These are phyloP conservation scores for Syncephalastrum contaminatum DNA, from an alignment of 371 early-diverging fungal species.

Conservation along the genomic window DNA sequence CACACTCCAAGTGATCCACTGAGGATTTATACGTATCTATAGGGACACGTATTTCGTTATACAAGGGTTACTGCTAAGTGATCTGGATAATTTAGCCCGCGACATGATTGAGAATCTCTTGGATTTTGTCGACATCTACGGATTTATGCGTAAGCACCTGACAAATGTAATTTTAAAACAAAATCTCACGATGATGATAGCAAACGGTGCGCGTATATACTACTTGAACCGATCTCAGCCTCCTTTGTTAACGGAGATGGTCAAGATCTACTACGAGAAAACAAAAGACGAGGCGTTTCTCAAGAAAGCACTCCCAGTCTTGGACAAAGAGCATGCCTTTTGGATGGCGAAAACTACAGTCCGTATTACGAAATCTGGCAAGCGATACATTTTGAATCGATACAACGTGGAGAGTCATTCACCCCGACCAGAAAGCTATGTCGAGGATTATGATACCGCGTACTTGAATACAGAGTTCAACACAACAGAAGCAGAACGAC, in stretches of 20 bases:
- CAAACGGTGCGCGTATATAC: conserved; percentile 87
- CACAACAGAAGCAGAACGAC: conserved; percentile 18
- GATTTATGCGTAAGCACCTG: conserved; percentile 73
- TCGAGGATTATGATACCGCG: conserved; percentile 68
- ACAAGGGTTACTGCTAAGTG: conserved; percentile 74
- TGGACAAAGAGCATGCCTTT: conserved; percentile 69
- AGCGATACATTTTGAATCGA: conserved; percentile 41
- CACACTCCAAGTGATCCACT: too few relatives aligned
- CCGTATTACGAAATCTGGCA: conserved; percentile 14
- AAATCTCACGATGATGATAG: conserved; percentile 17
- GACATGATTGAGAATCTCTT: conserved; percentile 72
- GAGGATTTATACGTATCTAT: neutral
- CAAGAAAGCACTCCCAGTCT: conserved; percentile 42
- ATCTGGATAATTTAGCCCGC: conserved; percentile 55
- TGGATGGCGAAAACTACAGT: conserved; percentile 64
- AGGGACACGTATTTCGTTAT: conserved; percentile 83
- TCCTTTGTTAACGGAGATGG: conserved; percentile 80
- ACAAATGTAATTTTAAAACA: neutral
- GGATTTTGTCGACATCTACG: conserved; percentile 66
- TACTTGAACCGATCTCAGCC: conserved; percentile 89
- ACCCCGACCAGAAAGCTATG: conserved; percentile 83
- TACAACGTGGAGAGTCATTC: conserved; percentile 57
- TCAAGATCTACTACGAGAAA: conserved; percentile 54
- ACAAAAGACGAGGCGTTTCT: conserved; percentile 57
- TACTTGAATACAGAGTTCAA: conserved; percentile 32